These are phyloP conservation scores for Chlamydomonas schloesseri DNA, from an alignment of 139 green algal genomes.

Conservation along the genomic window DNA sequence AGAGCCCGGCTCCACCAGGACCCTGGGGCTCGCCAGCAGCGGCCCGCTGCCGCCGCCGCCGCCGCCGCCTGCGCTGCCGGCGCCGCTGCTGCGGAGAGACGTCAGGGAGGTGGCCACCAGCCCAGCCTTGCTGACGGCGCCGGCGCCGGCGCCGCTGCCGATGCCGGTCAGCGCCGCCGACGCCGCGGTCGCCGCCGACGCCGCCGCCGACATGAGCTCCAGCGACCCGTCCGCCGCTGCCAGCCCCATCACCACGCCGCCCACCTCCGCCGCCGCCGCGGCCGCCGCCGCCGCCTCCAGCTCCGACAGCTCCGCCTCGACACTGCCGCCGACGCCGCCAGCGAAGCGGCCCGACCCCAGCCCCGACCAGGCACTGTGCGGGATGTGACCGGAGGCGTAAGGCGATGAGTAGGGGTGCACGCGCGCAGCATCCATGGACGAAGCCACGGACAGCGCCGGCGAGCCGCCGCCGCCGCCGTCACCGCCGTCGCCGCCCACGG, in stretches of 20 bases:
- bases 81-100: background rate
- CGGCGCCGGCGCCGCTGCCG: background rate
- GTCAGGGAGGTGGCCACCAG: background rate
- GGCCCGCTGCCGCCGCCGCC: background rate
- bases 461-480: too few species aligned
- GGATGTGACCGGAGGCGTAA: too few species aligned
- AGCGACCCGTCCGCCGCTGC: background rate
- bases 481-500: too few species aligned
- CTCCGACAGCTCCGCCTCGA: background rate
- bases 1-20: background rate
- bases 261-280: background rate
- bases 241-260: background rate
- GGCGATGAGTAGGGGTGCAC: background rate
- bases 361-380: too few species aligned
- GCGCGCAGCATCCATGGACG: background rate
- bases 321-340: too few species aligned
- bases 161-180: too few species aligned
- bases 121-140: background rate
- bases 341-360: too few species aligned
- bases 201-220: conserved; percentile 18
- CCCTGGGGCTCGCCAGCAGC: background rate
- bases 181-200: background rate
- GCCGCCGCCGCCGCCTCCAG: background rate
- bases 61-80: too few species aligned
- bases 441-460: background rate